A percentile compares a stretch with the other conserved stretches of the same genome.
These are phyloP conservation scores for Periconia macrospinosa DNA, from an alignment of 2,329 filamentous ascomycete genomes.

Conservation along the genomic window DNA sequence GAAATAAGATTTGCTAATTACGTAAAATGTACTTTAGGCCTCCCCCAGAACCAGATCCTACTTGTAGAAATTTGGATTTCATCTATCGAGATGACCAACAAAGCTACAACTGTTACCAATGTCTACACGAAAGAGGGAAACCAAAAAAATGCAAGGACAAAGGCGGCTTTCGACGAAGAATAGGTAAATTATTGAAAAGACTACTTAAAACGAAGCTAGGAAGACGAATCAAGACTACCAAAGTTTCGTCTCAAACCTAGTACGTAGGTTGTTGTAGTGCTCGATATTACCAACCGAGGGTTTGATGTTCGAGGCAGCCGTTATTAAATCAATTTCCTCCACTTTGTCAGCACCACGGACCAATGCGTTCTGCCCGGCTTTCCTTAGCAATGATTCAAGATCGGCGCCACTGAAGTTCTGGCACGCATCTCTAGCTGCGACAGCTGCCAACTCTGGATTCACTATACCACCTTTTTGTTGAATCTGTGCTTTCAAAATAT, in stretches of 20 bases:
- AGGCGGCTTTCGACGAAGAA: background rate
- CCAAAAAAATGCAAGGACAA: too few relatives aligned
- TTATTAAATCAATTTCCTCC: slow-evolving; percentile 50
- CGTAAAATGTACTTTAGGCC: too few relatives aligned
- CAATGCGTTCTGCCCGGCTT: slow-evolving; percentile 62
- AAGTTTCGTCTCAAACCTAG: slow-evolving; percentile 46
- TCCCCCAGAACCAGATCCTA: too few relatives aligned
- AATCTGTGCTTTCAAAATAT: slow-evolving; percentile 75
- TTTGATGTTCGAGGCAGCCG: slow-evolving; percentile 46
- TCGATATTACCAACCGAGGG: slow-evolving; percentile 60
- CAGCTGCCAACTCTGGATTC: slow-evolving; percentile 58
- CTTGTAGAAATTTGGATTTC: too few relatives aligned
- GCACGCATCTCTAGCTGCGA: slow-evolving; percentile 69
- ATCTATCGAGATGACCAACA: background rate
- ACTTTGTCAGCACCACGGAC: slow-evolving; percentile 50
- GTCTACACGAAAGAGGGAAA: background rate
- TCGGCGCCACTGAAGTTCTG: slow-evolving; percentile 76
- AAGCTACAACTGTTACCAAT: background rate
- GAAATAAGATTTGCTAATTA: too few relatives aligned
- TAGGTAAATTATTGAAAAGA: too few relatives aligned
- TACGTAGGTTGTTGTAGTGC: slow-evolving; percentile 59
- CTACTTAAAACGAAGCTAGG: too few relatives aligned
- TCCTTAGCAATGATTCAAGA: slow-evolving; percentile 60
- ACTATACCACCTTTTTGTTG: slow-evolving; percentile 52
- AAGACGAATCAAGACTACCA: slow-evolving; percentile 7